Evolutionary conservation across 108 stramenopile species (phyloP).

Genomic region (Skeletonema potamos): DNA sequence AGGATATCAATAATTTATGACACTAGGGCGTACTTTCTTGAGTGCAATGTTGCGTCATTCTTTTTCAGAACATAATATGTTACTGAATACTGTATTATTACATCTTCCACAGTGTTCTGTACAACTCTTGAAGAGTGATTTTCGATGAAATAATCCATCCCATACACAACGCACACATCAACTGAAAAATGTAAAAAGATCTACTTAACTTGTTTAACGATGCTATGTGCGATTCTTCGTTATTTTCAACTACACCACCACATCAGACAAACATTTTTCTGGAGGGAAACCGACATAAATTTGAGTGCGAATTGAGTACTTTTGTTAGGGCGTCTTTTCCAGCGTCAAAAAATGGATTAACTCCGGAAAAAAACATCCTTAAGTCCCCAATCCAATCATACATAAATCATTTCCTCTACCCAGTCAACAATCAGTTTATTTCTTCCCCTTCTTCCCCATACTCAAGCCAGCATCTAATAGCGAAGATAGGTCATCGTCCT

Average conservation of each 20-base stretch:
- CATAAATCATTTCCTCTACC: neutral
- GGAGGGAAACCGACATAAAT: neutral
- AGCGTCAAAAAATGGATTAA: neutral
- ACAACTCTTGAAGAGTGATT: no score
- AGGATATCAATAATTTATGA: no score
- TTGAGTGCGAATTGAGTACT: neutral
- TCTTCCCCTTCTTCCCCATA: slow-evolving; percentile 46
- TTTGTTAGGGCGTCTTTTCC: neutral
- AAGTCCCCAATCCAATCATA: neutral
- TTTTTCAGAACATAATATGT: no score
- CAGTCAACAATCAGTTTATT: slow-evolving; percentile 17
- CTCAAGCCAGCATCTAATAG: slow-evolving; percentile 67
- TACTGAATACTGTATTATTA: no score
- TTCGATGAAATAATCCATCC: no score
- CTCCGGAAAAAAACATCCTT: neutral
- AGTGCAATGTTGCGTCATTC: no score
- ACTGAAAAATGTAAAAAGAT: neutral
- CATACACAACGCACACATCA: neutral
- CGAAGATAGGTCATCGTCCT: slow-evolving; percentile 36
- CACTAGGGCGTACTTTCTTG: no score
- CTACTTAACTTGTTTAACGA: neutral
- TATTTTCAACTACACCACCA: neutral
- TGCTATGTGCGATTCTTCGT: neutral
- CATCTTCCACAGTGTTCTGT: no score
- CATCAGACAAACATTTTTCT: neutral